Percentiles rank a stretch among this genome's conserved stretches.
Conservation (phyloP, 139 green algal genomes). For the Asterochloris erici region DNA sequence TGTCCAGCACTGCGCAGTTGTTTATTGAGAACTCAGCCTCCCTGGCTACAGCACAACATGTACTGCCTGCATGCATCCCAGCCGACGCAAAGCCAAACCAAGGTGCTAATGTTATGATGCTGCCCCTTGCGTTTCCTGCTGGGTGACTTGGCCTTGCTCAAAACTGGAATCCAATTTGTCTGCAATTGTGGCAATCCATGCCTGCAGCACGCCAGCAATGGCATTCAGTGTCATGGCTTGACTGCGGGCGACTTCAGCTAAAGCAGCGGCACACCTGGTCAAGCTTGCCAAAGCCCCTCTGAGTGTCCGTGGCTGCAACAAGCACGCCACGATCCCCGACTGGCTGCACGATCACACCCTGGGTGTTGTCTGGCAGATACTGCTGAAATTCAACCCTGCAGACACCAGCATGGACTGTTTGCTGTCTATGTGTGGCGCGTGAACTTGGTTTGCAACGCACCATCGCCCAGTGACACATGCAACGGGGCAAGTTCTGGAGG, state of each 20-base stretch:
- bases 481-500: neutral
- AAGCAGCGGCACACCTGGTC: constrained; percentile 59
- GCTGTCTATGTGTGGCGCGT: neutral
- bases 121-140: too few species aligned
- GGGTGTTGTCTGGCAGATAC: constrained; percentile 73
- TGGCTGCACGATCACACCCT: constrained; percentile 72
- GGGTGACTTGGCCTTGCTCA: too few species aligned
- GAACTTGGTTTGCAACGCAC: neutral
- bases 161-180: constrained; percentile 7
- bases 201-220: neutral
- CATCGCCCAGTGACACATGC: neutral
- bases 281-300: constrained; percentile 70
- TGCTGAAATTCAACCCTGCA: constrained; percentile 72
- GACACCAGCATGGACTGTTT: neutral
- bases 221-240: neutral
- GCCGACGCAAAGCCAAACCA: too few species aligned
- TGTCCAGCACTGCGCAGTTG: too few species aligned
- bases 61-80: too few species aligned
- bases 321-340: constrained; percentile 66
- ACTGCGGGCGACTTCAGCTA: neutral
- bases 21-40: too few species aligned
- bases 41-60: too few species aligned
- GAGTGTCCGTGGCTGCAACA: constrained; percentile 64
- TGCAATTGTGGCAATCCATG: constrained; percentile 9
- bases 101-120: too few species aligned